Base-by-base conservation (phyloP, 2,329 filamentous ascomycete species). In the Exophiala spinifera region DNA sequence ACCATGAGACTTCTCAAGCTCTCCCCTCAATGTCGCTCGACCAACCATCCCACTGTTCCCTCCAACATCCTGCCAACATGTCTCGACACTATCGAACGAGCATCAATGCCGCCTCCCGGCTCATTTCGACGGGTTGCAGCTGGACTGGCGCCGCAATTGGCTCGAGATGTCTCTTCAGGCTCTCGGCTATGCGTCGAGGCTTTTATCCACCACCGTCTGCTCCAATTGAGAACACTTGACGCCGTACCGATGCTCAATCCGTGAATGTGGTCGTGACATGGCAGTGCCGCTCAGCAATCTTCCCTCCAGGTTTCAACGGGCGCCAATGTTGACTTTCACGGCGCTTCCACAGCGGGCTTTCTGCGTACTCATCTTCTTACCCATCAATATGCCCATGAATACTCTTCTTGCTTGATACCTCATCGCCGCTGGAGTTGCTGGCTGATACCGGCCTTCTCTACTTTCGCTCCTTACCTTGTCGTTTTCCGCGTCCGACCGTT, bases 391-490 rank as follows among this genome's bases (percentile, higher is more conserved):
- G 50, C 40, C 23, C 44, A 37, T 36, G 15, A 23, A 46, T 37
- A 37, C 31, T 46, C 48, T 44, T 28, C 21, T 15, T 31, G 19
- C 17, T 46, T 49, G 48, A 49, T 50, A 51, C 36, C 36, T 55
- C 57, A 44, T 53, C 54, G 44, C 39, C 53, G 57, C 57, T 59
- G 57, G 51, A 59, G 57, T 42, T 60, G 57, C 57, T 57, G 57
- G 57, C 50, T 55, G 51, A 54, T 43, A 45, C 57, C 57, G 55
- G 54, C 48, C 55, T 57, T 55, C 57, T 46, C 40, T 60, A 51
- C 53, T 59, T 59, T 43, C 25, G 43, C n/a, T 17, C 43, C 45
- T 56, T 39, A 47, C 21, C 47, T 53, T 48, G 40, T 36, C 31
- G 11, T 31, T 15, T 23, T 36, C 34, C 37, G 46, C 51, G 48